Base-by-base conservation (phyloP, 257 asterid species). In the Solanum piurae region DNA sequence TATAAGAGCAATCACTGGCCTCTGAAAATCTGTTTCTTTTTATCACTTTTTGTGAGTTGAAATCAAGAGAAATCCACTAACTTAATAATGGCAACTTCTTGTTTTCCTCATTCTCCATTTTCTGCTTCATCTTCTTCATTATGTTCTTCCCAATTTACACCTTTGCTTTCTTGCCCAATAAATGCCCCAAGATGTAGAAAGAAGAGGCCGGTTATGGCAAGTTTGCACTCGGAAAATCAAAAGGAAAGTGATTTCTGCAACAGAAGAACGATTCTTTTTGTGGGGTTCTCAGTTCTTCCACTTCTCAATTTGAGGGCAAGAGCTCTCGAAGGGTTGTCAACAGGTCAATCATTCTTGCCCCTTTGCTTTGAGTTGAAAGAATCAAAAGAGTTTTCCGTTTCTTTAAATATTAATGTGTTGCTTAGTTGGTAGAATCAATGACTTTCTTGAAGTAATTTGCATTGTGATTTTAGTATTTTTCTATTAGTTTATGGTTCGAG, bases 241-340 rank as follows among this genome's bases (percentile, higher is more conserved):
- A 93, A 93, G 69, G 89, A 89, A 84, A 18, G 40, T 73, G 88
- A 77, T 80, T 82, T 73, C 14, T 86, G 93, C 86, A 88, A 88
- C 64, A 93, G 94, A 91, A 96, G 95, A 91, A 83, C 71, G 66
- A 86, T 92, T 89, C 79, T 93, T 62, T 89, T 93, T n/a, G 88
- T 92, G 93, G 98, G 98, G 7, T 88, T 96, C 89, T 92, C 94
- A 7, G 91, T 91, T 7, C 69, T 95, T 87, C 98, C 94, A 16
- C 87, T 94, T 87, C 86, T 93, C 79, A 92, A 86, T 29, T 69
- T 87, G 86, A 89, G 92, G 89, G 93, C 92, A 20, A 88, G 73
- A 7, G 92, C 95, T 40, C 38, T 90, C 77, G 90, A 91, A 73
- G 90, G 83, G 75, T 74, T 80, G 86, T 25, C 86, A 42, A 86